These are phyloP conservation scores for Neonectria hederae DNA, from an alignment of 2,329 filamentous ascomycete genomes.

Conservation along the genomic window DNA sequence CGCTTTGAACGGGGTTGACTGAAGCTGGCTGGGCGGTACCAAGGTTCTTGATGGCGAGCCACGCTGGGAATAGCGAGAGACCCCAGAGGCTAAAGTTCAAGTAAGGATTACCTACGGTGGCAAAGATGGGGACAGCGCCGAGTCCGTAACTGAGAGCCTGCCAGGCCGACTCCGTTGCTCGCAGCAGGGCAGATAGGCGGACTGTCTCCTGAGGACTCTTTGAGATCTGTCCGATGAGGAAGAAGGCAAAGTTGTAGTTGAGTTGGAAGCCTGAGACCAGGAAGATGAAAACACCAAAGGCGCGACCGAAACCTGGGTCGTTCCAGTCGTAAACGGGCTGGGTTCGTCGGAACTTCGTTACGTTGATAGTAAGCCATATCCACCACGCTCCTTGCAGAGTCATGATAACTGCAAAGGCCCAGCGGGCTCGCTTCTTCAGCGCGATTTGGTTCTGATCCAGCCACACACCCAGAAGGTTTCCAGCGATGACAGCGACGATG, in stretches of 20 bases:
- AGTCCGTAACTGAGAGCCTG: conserved; percentile 76
- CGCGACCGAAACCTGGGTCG: conserved; percentile 67
- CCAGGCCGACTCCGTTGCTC: conserved; percentile 74
- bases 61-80: conserved; percentile 67
- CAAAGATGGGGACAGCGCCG: conserved; percentile 67
- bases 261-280: conserved; percentile 73
- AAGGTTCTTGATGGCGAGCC: conserved; percentile 59
- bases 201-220: conserved; percentile 68
- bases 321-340: conserved; percentile 71
- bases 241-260: conserved; percentile 78
- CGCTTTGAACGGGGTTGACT: neutral
- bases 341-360: conserved; percentile 64
- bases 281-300: conserved; percentile 72
- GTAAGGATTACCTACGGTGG: conserved; percentile 69
- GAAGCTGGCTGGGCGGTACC: neutral
- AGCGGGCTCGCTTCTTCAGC: conserved; percentile 62
- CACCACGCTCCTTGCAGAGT: conserved; percentile 72
- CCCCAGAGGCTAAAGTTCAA: conserved; percentile 75
- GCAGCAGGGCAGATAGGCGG: conserved; percentile 68
- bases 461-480: conserved; percentile 70
- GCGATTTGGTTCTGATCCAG: conserved; percentile 64
- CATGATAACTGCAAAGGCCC: conserved; percentile 60
- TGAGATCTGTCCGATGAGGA: conserved; percentile 71
- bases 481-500: conserved; percentile 68
- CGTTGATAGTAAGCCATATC: conserved; percentile 72